Conservation (phyloP, 1,139 yeast species). For the Tardiomyces blankii region DNA sequence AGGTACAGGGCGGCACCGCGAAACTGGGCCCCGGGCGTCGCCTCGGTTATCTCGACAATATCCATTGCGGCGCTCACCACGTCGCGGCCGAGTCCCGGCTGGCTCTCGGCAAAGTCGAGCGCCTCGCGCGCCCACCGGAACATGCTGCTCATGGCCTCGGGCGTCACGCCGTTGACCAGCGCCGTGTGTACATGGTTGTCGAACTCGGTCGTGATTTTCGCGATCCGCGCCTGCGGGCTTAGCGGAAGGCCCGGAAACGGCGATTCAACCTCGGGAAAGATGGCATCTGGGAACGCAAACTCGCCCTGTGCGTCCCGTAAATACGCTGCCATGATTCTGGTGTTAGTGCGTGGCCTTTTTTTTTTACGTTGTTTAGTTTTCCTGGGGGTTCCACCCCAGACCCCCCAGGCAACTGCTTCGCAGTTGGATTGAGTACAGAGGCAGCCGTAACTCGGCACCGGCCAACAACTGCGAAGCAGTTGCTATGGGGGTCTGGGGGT, state of each 20-base stretch:
- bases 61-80: constrained; percentile 18
- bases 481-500: too few species aligned
- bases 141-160: constrained; percentile 2
- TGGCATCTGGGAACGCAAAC: constrained; percentile 21
- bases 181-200: constrained; percentile 1
- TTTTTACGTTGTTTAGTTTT: too few species aligned
- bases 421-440: too few species aligned
- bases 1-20: constrained; percentile 20
- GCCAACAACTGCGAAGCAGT: too few species aligned
- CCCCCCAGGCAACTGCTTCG: too few species aligned
- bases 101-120: constrained; percentile 21
- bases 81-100: constrained; percentile 16
- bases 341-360: neutral
- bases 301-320: constrained; percentile 7
- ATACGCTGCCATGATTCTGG: neutral
- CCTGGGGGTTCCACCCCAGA: too few species aligned
- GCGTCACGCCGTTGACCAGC: constrained; percentile 2
- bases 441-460: too few species aligned
- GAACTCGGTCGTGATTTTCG: constrained; percentile 16
- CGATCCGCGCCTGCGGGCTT: constrained; percentile 18
- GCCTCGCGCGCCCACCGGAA: constrained; percentile 27
- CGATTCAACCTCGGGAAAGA: constrained; percentile 20
- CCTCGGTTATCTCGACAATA: constrained; percentile 16
- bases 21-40: constrained; percentile 12
- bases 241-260: constrained; percentile 21